These are phyloP conservation scores for Coemansia sp. DNA, from an alignment of 192 early-diverging fungal genomes.

Conservation along the genomic window DNA sequence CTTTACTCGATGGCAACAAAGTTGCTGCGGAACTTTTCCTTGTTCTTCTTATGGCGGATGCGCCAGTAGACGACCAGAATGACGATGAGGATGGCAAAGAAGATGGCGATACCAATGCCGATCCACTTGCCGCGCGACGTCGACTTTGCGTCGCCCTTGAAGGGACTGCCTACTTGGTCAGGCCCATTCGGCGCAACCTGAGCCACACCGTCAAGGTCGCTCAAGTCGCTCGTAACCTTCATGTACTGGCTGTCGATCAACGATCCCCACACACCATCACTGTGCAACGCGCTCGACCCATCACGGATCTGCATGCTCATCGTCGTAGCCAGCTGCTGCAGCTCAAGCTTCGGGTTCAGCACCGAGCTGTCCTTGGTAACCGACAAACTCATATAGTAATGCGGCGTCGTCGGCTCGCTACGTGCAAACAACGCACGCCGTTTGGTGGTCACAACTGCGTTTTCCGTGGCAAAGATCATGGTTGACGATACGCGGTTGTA, in stretches of 20 bases:
- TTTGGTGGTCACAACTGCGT: constrained; percentile 17
- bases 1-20: constrained; percentile 30
- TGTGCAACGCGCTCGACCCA: constrained; percentile 32
- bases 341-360: constrained; percentile 42
- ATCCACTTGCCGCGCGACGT: constrained; percentile 53
- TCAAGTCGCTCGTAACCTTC: constrained; percentile 30
- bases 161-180: constrained; percentile 45
- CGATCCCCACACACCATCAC: constrained; percentile 31
- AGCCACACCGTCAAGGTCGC: constrained; percentile 38
- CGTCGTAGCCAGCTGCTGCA: constrained; percentile 38
- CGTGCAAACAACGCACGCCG: constrained; percentile 16
- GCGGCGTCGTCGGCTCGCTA: constrained; percentile 10
- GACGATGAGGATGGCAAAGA: constrained; percentile 27
- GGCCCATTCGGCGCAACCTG: constrained; percentile 42
- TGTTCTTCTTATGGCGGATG: constrained; percentile 24
- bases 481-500: constrained; percentile 36
- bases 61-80: constrained; percentile 31
- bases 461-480: constrained; percentile 32
- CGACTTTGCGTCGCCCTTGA: constrained; percentile 31
- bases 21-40: constrained; percentile 30
- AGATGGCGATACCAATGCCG: constrained; percentile 40
- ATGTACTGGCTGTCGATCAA: constrained; percentile 36
- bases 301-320: constrained; percentile 37
- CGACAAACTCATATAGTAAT: constrained; percentile 50
- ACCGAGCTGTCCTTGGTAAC: constrained; percentile 34